phyloP scores from a whole-genome alignment of 2,329 filamentous ascomycete genomes.

The Arthroderma sp. region DNA sequence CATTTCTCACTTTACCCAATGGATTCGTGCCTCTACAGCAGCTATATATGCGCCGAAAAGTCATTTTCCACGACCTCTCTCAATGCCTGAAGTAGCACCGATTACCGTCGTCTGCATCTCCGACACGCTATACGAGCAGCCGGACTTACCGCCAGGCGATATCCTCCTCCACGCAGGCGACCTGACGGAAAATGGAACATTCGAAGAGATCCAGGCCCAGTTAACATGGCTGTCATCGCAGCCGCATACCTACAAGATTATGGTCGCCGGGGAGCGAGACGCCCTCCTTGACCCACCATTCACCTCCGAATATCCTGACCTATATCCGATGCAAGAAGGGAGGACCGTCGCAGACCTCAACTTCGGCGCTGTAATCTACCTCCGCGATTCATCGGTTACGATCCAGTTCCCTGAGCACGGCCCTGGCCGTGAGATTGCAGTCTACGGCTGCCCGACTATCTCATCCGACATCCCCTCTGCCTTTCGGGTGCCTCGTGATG shows the following conservation, averaged over 20 bases:
- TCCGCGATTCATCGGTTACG: conserved; percentile 10
- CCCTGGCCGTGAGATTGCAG: background rate
- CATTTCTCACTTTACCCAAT: background rate
- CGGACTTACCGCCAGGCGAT: conserved; percentile 29
- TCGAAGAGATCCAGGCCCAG: conserved; percentile 27
- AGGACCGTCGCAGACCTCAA: conserved; percentile 10
- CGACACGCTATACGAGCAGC: conserved; percentile 32
- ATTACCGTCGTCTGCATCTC: conserved; percentile 22
- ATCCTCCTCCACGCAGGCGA: conserved; percentile 39
- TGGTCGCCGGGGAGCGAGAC: conserved; percentile 38
- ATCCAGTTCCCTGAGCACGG: conserved; percentile 6
- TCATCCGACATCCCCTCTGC: conserved; percentile 7
- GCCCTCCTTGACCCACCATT: conserved; percentile 14
- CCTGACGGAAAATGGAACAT: conserved; percentile 34
- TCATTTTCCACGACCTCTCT: background rate
- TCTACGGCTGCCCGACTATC: conserved; percentile 1
- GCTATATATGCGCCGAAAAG: background rate
- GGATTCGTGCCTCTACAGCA: background rate
- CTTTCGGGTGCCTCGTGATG: conserved; percentile 13
- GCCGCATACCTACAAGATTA: conserved; percentile 32
- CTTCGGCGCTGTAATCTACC: conserved; percentile 12
- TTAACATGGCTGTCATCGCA: conserved; percentile 32
- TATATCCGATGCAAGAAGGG: conserved; percentile 3
- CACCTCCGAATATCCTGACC: conserved; percentile 7
- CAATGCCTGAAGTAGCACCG: background rate